Evolutionary conservation across 345 rosid species (phyloP).

Genomic region (Arabis hirsuta): DNA sequence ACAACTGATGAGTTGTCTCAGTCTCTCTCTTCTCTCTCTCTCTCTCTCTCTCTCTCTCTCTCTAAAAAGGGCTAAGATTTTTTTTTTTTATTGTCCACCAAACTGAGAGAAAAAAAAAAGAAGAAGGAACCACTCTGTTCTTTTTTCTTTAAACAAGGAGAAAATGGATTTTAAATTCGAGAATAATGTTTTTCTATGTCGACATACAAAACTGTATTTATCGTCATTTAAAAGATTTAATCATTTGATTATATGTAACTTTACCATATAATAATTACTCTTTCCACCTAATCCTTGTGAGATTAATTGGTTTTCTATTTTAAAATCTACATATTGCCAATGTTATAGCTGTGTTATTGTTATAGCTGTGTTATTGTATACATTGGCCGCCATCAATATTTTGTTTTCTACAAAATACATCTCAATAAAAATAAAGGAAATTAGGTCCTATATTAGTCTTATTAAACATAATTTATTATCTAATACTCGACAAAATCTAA

Average conservation of each 20-base stretch:
- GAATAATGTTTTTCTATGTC: neutral
- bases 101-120: slow-evolving; percentile 36
- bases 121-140: slow-evolving; percentile 37
- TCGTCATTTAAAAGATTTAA: neutral
- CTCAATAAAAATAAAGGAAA: too few relatives aligned
- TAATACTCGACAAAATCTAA: too few relatives aligned
- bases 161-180: slow-evolving; percentile 3
- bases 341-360: neutral
- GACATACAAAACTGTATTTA: slow-evolving; percentile 6
- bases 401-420: too few relatives aligned
- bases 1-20: slow-evolving; percentile 45
- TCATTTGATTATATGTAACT: slow-evolving; percentile 7
- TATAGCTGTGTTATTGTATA: too few relatives aligned
- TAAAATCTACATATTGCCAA: neutral
- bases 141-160: neutral
- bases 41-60: slow-evolving; percentile 37
- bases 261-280: neutral
- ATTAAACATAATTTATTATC: too few relatives aligned
- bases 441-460: too few relatives aligned
- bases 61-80: slow-evolving; percentile 34
- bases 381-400: too few relatives aligned
- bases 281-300: slow-evolving; percentile 31
- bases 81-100: slow-evolving; percentile 39
- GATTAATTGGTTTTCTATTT: slow-evolving; percentile 22
- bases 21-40: slow-evolving; percentile 35